Conservation (phyloP, 345 rosid genomes). For the Salix caprea region DNA sequence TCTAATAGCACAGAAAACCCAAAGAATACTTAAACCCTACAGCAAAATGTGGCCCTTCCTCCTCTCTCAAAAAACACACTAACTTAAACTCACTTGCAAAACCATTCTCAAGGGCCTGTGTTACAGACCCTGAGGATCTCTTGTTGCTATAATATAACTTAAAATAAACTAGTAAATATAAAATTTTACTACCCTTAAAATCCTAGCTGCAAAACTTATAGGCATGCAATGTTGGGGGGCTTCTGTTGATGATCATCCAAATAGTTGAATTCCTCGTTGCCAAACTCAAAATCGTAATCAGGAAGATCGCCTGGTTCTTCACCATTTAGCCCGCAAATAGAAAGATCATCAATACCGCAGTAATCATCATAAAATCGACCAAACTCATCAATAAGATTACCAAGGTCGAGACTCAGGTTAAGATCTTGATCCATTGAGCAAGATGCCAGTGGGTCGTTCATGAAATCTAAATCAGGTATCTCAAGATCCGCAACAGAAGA, state of each 20-base stretch:
- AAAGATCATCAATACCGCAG: conserved; percentile 51
- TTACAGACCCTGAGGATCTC: conserved; percentile 21
- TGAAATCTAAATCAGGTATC: conserved; percentile 44
- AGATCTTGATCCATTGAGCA: conserved; percentile 32
- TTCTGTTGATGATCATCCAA: conserved; percentile 27
- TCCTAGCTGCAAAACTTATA: conserved; percentile 84
- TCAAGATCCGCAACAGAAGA: conserved; percentile 29
- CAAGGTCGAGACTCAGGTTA: conserved; percentile 41
- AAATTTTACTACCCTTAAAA: background rate
- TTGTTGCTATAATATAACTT: background rate
- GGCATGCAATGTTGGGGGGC: conserved; percentile 51
- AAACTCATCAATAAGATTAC: conserved; percentile 45
- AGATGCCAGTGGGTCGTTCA: conserved; percentile 35
- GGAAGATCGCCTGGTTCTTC: conserved; percentile 60
- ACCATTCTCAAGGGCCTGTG: conserved; percentile 19
- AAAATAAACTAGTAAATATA: background rate
- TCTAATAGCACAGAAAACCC: conserved; percentile 61
- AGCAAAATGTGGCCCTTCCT: conserved; percentile 12
- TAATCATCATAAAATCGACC: conserved; percentile 44
- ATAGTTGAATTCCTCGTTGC: conserved; percentile 39
- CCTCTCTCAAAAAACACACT: conserved; percentile 10
- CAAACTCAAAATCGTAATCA: conserved; percentile 56
- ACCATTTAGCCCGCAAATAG: conserved; percentile 41
- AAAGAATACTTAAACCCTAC: conserved; percentile 14
- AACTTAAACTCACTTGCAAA: conserved; percentile 21